phyloP scores from a whole-genome alignment of 139 green algal genomes.

The Tetradesmus lagerheimii region DNA sequence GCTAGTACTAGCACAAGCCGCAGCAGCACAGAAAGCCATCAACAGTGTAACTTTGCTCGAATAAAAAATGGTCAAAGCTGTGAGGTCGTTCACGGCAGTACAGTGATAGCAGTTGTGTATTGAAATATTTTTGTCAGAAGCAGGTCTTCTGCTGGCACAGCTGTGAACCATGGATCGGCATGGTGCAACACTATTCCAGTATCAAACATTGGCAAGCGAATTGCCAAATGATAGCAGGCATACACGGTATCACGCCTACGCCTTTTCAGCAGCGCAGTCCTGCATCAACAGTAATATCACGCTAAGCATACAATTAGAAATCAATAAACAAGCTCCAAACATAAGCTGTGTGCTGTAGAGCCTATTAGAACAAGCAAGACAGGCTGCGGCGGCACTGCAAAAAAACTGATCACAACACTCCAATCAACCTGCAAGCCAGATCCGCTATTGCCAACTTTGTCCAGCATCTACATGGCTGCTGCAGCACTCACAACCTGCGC shows the following conservation, averaged over 20 bases:
- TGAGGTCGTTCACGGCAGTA: not conserved
- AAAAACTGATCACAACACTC: no score
- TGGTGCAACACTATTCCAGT: not conserved
- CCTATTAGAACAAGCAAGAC: not conserved
- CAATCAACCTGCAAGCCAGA: not conserved
- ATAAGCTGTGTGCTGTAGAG: not conserved
- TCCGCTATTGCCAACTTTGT: no score
- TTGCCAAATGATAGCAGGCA: not conserved
- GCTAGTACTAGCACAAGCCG: no score
- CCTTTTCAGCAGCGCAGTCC: not conserved
- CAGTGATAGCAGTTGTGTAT: not conserved
- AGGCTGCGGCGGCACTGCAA: not conserved
- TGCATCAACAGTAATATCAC: not conserved
- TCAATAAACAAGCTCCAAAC: not conserved
- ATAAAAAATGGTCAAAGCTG: not conserved
- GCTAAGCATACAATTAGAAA: not conserved
- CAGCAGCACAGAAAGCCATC: not conserved
- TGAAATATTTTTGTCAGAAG: no score
- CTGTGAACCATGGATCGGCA: not conserved
- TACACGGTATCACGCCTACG: not conserved
- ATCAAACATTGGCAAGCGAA: not conserved
- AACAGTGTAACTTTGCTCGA: not conserved
- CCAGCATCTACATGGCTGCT: not conserved
- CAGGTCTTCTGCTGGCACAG: not conserved
- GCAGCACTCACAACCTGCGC: not conserved